These are phyloP conservation scores for Cryptosporidium parvum DNA, from an alignment of 169 alveolate genomes.

Conservation along the genomic window DNA sequence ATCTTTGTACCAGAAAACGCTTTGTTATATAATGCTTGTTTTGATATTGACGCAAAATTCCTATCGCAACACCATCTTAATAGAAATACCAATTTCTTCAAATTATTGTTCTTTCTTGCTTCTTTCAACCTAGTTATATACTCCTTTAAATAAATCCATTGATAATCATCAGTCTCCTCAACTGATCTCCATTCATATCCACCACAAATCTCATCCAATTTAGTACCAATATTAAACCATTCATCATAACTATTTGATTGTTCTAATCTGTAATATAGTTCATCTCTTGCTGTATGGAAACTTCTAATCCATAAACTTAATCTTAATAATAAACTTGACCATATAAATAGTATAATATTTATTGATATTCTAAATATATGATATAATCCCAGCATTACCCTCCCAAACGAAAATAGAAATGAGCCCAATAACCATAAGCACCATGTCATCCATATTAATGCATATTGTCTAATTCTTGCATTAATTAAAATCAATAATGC, in stretches of 20 bases:
- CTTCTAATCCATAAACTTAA: slow-evolving; percentile 48
- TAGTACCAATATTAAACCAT: slow-evolving; percentile 64
- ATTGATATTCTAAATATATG: slow-evolving; percentile 56
- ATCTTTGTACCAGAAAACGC: slow-evolving; percentile 73
- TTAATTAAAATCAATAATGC: slow-evolving; percentile 45
- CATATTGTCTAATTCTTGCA: slow-evolving; percentile 40
- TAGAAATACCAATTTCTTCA: slow-evolving; percentile 40
- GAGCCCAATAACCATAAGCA: slow-evolving; percentile 55
- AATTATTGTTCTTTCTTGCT: slow-evolving; percentile 48
- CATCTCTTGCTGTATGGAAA: slow-evolving; percentile 46
- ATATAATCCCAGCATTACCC: slow-evolving; percentile 68
- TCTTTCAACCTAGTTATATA: slow-evolving; percentile 29
- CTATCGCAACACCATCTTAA: slow-evolving; percentile 67
- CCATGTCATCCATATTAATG: slow-evolving; percentile 74
- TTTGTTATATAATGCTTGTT: slow-evolving; percentile 45
- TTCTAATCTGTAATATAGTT: slow-evolving; percentile 49
- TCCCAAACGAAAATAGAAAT: slow-evolving; percentile 57
- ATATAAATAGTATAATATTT: slow-evolving; percentile 31
- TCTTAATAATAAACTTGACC: slow-evolving; percentile 62
- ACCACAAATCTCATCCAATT: slow-evolving; percentile 64
- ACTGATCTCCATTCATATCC: slow-evolving; percentile 63
- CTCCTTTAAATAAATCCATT: slow-evolving; percentile 55
- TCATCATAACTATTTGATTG: slow-evolving; percentile 70
- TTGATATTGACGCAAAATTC: slow-evolving; percentile 74
- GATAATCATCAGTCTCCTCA: slow-evolving; percentile 74